These are phyloP conservation scores for Patellaria atrata DNA, from an alignment of 495 filamentous ascomycete species.

Conservation along the genomic window DNA sequence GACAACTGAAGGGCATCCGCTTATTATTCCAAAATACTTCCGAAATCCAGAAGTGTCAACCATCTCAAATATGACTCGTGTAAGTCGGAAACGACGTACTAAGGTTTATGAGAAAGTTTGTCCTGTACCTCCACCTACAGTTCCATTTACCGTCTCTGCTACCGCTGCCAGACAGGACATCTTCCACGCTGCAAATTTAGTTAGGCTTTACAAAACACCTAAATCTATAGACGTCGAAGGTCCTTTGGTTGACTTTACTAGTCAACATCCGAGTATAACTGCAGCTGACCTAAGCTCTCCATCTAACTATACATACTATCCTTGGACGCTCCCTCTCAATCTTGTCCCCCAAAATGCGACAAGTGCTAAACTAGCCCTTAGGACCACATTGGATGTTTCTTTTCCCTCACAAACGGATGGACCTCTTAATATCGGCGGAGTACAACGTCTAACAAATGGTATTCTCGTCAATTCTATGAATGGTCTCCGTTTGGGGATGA, in stretches of 20 bases:
- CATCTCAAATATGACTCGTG: neutral
- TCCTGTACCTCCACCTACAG: constrained; percentile 39
- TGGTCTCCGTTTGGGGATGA: constrained; percentile 64
- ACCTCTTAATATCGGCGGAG: constrained; percentile 32
- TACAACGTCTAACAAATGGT: constrained; percentile 40
- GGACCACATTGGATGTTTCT: constrained; percentile 59
- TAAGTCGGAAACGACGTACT: neutral
- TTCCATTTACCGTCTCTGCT: constrained; percentile 56
- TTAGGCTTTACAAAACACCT: constrained; percentile 64
- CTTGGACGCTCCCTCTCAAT: constrained; percentile 72
- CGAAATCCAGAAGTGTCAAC: neutral
- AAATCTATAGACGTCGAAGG: constrained; percentile 38
- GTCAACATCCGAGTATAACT: constrained; percentile 39
- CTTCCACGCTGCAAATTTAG: constrained; percentile 80
- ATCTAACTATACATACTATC: constrained; percentile 73
- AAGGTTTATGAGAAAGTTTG: constrained; percentile 31
- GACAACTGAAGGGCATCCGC: constrained; percentile 86
- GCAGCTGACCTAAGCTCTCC: constrained; percentile 46
- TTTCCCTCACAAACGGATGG: constrained; percentile 57
- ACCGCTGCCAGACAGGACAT: constrained; percentile 75
- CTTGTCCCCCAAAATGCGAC: constrained; percentile 60
- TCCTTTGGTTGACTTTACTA: constrained; percentile 36
- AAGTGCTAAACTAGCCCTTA: constrained; percentile 47
- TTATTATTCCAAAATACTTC: constrained; percentile 53
- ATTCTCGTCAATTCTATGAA: constrained; percentile 65